These are phyloP conservation scores for Adansonia rubrostipa DNA, from an alignment of 441 rosid species.

Conservation along the genomic window DNA sequence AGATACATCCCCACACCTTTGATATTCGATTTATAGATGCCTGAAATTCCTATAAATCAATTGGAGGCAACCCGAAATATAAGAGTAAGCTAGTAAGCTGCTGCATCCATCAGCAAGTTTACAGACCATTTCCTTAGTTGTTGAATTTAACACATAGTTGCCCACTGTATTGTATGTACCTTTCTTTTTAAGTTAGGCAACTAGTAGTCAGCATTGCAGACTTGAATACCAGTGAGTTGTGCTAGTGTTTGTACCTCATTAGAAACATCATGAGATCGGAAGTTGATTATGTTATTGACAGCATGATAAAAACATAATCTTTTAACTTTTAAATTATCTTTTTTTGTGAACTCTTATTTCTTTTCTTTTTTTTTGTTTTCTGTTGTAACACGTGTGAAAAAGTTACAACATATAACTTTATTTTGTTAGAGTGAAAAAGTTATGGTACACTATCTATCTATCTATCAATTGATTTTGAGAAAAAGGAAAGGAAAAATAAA, in stretches of 20 bases:
- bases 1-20: slow-evolving; percentile 91
- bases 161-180: background rate
- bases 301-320: background rate
- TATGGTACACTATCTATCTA: too few species aligned
- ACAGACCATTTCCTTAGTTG: background rate
- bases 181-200: background rate
- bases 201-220: background rate
- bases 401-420: too few species aligned
- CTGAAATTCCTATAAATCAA: slow-evolving; percentile 2
- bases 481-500: too few species aligned
- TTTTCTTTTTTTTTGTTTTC: background rate
- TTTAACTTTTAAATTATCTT: slow-evolving; percentile 4
- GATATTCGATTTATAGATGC: slow-evolving; percentile 89
- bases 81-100: background rate
- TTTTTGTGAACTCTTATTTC: background rate
- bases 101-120: background rate
- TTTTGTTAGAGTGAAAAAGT: too few species aligned
- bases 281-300: background rate
- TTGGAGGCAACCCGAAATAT: background rate
- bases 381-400: background rate
- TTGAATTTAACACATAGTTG: background rate
- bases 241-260: background rate
- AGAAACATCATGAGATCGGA: background rate
- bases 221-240: background rate
- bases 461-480: too few species aligned